Evolutionary conservation across 2,329 filamentous ascomycete genomes (phyloP).

Genomic region (Mollisiaceae sp.): DNA sequence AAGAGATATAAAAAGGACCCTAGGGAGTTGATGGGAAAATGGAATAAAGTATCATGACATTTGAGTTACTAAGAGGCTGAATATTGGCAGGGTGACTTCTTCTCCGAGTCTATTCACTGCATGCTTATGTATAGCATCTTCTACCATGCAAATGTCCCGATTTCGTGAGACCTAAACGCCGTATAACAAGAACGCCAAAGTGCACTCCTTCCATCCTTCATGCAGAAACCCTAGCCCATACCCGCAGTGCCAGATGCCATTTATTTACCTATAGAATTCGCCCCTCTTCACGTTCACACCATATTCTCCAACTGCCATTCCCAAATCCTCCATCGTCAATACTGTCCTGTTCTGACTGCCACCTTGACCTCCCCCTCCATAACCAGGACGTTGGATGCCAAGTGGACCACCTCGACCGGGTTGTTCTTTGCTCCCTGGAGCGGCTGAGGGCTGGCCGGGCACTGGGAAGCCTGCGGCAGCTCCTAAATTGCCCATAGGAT

Average conservation of each 20-base stretch:
- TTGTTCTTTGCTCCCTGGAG: slow-evolving; percentile 61
- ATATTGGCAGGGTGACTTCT: neutral
- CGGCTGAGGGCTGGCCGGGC: slow-evolving; percentile 64
- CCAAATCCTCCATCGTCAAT: slow-evolving; percentile 96
- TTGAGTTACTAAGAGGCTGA: neutral
- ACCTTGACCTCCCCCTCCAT: slow-evolving; percentile 86
- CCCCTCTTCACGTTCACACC: slow-evolving; percentile 97
- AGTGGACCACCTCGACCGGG: slow-evolving; percentile 55
- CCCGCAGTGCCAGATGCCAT: neutral
- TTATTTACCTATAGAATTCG: slow-evolving; percentile 83
- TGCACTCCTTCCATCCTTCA: slow-evolving; percentile 19
- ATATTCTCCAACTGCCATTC: slow-evolving; percentile 97
- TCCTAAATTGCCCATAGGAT: slow-evolving; percentile 86
- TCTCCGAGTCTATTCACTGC: neutral
- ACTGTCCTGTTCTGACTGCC: slow-evolving; percentile 91
- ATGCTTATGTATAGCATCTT: neutral
- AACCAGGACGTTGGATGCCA: slow-evolving; percentile 70
- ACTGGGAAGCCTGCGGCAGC: slow-evolving; percentile 73
- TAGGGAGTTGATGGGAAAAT: too few species aligned
- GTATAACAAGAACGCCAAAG: neutral
- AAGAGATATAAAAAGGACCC: too few species aligned
- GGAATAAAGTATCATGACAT: too few species aligned
- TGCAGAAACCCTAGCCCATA: slow-evolving; percentile 1
- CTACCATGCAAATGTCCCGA: slow-evolving; percentile 10
- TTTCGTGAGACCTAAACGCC: slow-evolving; percentile 8